Evolutionary conservation across 768 basidiomycete genomes (phyloP).

Genomic region (Pleurotus tuber-regium): DNA sequence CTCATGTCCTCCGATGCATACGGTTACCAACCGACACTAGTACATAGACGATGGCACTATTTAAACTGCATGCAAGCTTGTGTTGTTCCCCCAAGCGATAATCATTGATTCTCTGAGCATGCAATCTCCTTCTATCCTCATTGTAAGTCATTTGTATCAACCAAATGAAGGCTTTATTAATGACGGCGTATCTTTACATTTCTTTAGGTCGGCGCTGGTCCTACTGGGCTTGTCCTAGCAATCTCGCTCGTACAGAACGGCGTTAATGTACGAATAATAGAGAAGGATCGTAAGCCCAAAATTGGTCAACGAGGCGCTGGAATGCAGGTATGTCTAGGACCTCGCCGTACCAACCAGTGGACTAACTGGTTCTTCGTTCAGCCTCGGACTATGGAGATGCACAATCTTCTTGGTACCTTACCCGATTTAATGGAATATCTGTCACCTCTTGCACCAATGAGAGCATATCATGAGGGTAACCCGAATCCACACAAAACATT

Average conservation of each 20-base stretch:
- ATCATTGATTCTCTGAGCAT: too few species aligned
- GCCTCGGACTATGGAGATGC: neutral
- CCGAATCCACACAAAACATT: neutral
- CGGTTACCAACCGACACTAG: too few species aligned
- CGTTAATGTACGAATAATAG: constrained; percentile 48
- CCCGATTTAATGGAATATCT: neutral
- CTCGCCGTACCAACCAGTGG: neutral
- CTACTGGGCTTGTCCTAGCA: constrained; percentile 42
- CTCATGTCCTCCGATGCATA: too few species aligned
- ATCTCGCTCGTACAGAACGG: constrained; percentile 40
- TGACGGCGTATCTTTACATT: neutral
- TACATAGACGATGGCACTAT: too few species aligned
- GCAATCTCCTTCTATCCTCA: neutral
- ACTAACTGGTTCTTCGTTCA: neutral
- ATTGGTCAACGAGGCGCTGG: constrained; percentile 37
- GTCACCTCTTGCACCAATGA: neutral
- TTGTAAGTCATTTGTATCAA: neutral
- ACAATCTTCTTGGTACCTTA: neutral
- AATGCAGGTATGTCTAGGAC: constrained; percentile 29
- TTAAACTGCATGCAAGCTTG: too few species aligned
- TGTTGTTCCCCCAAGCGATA: too few species aligned
- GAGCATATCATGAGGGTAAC: neutral
- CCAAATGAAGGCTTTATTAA: neutral
- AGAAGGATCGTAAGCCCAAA: constrained; percentile 35
- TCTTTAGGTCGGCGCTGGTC: constrained; percentile 43